Base-by-base conservation (phyloP, 345 rosid genomes). In the Clarkia xantiana region DNA sequence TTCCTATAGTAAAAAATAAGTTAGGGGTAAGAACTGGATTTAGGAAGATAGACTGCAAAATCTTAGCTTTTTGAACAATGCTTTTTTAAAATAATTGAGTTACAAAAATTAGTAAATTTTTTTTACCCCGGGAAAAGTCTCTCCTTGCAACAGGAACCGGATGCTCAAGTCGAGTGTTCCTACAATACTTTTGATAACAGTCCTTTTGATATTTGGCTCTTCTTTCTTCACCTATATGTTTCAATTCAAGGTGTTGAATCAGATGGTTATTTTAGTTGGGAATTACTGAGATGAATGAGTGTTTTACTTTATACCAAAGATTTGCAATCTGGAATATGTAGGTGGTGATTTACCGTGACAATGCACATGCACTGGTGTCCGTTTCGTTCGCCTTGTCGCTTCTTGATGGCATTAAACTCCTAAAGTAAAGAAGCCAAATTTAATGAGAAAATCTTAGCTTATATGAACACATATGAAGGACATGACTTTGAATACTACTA, bases 81-180 rank as follows among this genome's bases (percentile, higher is more conserved):
- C 94, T 95, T 85, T 77, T 46, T 15, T 15, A 23, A 42, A 39
- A 45, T 22, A 29, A 44, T 49, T 62, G 48, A 39, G 40, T 29
- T 12, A 47, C 16, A 59, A 19, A 6, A 45, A 49, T 50, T 5
- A 10, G 3, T 45, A 13, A 29, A 15, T 46, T 1, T 15, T 39
- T 39, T 3, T 25, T 67, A 84, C 95, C 93, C 82, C 94, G 10
- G 97, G 97, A 68, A 80, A 80, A 36, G 78, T 82, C 76, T 84
- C 95, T 60, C 90, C 95, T 13, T 68, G 80, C 60, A 76, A 52
- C 58, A 80, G 75, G 67, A 65, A 56, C 6, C 74, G 71, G 45
- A 84, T 62, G 63, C 80, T 82, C 65, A 80, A 66, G 67, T 84
- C 94, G 45, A 89, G 97, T 42, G 97, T 89, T 58, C 89, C 97